These are phyloP conservation scores for Magnolia kwangsiensis DNA, from an alignment of 164 flowering plant genomes.

Conservation along the genomic window DNA sequence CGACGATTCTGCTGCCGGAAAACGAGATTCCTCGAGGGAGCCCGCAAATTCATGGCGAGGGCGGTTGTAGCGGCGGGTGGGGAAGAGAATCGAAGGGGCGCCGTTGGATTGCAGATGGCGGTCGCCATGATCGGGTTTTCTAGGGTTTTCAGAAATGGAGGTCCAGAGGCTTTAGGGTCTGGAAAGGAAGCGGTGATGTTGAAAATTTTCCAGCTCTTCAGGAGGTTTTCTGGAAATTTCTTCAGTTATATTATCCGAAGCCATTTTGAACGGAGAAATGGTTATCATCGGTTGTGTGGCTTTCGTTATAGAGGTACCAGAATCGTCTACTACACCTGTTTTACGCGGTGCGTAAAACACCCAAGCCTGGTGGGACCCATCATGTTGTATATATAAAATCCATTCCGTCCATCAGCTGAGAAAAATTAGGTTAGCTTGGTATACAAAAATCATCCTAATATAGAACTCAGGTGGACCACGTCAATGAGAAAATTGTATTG, in stretches of 20 bases:
- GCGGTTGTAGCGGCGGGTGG: conserved; percentile 2
- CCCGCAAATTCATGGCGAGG: not conserved
- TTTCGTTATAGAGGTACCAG: not conserved
- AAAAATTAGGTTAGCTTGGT: no score
- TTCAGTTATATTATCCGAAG: not conserved
- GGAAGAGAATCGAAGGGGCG: conserved; percentile 8
- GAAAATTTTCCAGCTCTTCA: not conserved
- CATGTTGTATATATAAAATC: no score
- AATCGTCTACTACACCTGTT: no score
- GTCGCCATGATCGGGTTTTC: conserved; percentile 14
- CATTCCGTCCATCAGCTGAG: no score
- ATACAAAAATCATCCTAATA: no score
- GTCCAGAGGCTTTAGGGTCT: not conserved
- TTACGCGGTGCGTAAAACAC: no score
- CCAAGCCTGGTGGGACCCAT: no score
- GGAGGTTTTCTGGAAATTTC: not conserved
- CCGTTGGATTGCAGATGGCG: conserved; percentile 11
- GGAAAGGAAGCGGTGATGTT: not conserved
- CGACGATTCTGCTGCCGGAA: not conserved
- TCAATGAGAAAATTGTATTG: no score
- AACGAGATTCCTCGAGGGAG: not conserved
- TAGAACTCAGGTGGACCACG: no score
- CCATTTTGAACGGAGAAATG: not conserved
- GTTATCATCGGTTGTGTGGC: not conserved
- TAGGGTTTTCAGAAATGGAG: not conserved